phyloP scores from a whole-genome alignment of 805 yeast genomes.

The Naumovozyma castellii region DNA sequence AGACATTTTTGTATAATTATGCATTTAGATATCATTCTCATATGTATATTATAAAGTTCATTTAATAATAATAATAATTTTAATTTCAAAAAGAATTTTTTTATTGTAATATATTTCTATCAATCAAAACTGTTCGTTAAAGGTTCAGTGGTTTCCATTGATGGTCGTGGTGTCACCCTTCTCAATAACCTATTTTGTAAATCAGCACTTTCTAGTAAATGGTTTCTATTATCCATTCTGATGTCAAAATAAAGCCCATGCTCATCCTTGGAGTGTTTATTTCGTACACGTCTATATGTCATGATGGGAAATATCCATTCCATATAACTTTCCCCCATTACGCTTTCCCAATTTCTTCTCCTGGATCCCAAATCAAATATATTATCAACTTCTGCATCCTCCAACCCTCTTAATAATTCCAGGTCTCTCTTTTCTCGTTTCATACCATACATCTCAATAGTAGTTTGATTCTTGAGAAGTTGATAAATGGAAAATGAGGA shows the following conservation, averaged over 20 bases:
- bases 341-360: slow-evolving; percentile 48
- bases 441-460: slow-evolving; percentile 64
- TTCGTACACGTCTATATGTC: slow-evolving; percentile 15
- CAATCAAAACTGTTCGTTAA: background rate
- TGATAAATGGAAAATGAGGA: slow-evolving; percentile 49
- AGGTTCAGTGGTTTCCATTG: slow-evolving; percentile 12
- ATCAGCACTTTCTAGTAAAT: slow-evolving; percentile 29
- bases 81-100: too few relatives aligned
- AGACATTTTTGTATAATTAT: background rate
- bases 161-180: slow-evolving; percentile 26
- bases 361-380: slow-evolving; percentile 63
- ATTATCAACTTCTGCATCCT: slow-evolving; percentile 41
- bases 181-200: slow-evolving; percentile 24
- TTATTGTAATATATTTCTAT: too few relatives aligned
- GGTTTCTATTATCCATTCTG: slow-evolving; percentile 32
- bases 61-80: too few relatives aligned
- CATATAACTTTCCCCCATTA: slow-evolving; percentile 60
- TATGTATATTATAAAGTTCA: too few relatives aligned
- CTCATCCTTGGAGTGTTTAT: slow-evolving; percentile 27
- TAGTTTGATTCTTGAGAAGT: slow-evolving; percentile 58
- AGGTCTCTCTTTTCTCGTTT: slow-evolving; percentile 38
- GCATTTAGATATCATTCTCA: background rate
- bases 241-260: slow-evolving; percentile 43
- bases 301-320: slow-evolving; percentile 67
- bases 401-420: slow-evolving; percentile 27